Evolutionary conservation across 768 basidiomycete species (phyloP).

Genomic region (Mycena maculata): DNA sequence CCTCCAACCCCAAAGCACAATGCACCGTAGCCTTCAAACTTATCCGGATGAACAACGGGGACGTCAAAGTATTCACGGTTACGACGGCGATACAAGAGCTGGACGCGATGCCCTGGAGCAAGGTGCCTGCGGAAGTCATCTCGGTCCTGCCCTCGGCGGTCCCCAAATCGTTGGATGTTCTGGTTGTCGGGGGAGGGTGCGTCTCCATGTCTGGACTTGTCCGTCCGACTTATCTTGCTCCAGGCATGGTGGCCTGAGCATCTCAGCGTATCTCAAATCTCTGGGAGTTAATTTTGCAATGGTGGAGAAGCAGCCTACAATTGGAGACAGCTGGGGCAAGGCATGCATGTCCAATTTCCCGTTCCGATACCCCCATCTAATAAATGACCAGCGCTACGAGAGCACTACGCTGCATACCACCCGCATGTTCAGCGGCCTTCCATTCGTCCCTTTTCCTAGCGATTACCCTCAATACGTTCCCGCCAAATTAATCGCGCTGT

Average conservation of each 20-base stretch:
- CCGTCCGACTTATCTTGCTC: neutral
- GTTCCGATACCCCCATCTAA: neutral
- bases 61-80: conserved; percentile 28
- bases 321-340: conserved; percentile 58
- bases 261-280: conserved; percentile 47
- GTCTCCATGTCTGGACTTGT: neutral
- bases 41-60: conserved; percentile 28
- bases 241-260: conserved; percentile 37
- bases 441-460: conserved; percentile 26
- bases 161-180: conserved; percentile 41
- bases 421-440: conserved; percentile 46
- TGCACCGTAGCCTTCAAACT: conserved; percentile 34
- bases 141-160: conserved; percentile 1
- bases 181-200: conserved; percentile 56
- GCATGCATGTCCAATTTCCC: conserved; percentile 44
- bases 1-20: conserved; percentile 18
- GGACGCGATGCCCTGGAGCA: conserved; percentile 22
- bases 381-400: conserved; percentile 23
- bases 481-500: conserved; percentile 28
- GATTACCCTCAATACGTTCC: conserved; percentile 31
- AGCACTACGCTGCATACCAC: conserved; percentile 34
- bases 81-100: conserved; percentile 29
- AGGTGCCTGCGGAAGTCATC: neutral
- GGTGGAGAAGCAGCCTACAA: conserved; percentile 56
- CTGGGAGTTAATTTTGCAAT: conserved; percentile 59